phyloP scores from a whole-genome alignment of 768 basidiomycete genomes.

The Panus rudis region DNA sequence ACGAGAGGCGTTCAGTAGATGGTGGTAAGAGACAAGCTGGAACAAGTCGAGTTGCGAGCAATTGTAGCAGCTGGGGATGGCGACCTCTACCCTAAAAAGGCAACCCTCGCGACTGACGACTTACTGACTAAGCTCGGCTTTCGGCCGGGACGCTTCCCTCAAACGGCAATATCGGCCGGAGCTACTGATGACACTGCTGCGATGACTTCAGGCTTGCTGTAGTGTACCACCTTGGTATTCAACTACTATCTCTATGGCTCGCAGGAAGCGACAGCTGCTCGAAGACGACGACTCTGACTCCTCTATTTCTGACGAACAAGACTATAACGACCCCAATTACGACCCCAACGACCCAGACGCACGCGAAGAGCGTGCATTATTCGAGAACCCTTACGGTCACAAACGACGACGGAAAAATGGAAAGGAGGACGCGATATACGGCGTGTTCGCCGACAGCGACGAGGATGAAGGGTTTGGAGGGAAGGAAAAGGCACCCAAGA shows the following conservation, averaged over 20 bases:
- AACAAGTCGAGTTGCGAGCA: no score
- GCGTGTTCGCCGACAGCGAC: constrained; percentile 66
- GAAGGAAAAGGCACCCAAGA: constrained; percentile 20
- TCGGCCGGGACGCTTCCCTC: no score
- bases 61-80: no score
- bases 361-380: constrained; percentile 68
- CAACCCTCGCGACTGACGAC: no score
- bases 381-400: constrained; percentile 67
- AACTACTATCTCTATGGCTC: constrained; percentile 43
- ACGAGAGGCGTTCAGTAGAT: constrained; percentile 9
- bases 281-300: constrained; percentile 70
- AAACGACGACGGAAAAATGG: constrained; percentile 60
- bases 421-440: constrained; percentile 72
- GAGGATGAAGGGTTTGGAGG: constrained; percentile 34
- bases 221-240: neutral
- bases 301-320: constrained; percentile 38
- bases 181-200: no score
- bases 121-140: no score
- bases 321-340: constrained; percentile 32
- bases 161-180: no score
- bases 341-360: constrained; percentile 51
- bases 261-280: constrained; percentile 68
- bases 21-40: constrained; percentile 11
- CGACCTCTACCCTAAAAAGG: no score
- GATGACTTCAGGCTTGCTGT: no score